Conservation (phyloP, 768 basidiomycete species). For the Rubroboletus pulcherrimus region DNA sequence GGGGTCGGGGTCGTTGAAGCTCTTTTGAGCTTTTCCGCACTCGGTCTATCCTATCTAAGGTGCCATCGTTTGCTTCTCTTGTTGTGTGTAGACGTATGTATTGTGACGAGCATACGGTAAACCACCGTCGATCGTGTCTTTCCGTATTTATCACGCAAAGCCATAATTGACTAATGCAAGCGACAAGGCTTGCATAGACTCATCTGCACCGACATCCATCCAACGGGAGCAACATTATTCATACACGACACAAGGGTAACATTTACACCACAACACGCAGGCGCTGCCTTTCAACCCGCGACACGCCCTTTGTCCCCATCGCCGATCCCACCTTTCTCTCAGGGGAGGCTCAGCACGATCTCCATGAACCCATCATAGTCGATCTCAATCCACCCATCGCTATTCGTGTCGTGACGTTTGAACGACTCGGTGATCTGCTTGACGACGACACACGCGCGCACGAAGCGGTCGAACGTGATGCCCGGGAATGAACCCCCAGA, state of each 20-base stretch:
- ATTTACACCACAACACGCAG: not conserved
- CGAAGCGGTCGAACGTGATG: constrained; percentile 84
- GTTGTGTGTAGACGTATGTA: constrained; percentile 1
- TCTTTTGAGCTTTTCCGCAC: constrained; percentile 7
- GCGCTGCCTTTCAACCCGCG: not conserved
- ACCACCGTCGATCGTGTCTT: not conserved
- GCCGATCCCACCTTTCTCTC: constrained; percentile 7
- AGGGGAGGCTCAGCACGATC: constrained; percentile 45
- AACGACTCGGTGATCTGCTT: constrained; percentile 77
- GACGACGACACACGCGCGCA: constrained; percentile 78
- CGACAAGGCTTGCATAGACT: not conserved
- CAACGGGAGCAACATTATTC: constrained; percentile 2
- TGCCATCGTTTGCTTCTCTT: not conserved
- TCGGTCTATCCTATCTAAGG: not conserved
- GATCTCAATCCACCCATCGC: constrained; percentile 51
- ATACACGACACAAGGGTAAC: constrained; percentile 2
- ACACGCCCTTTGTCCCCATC: not conserved
- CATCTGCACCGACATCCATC: too few species aligned
- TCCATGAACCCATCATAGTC: constrained; percentile 56
- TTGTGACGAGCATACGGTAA: not conserved
- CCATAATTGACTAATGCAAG: not conserved
- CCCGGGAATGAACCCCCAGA: constrained; percentile 42
- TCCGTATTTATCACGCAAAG: not conserved
- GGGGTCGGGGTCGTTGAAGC: constrained; percentile 19
- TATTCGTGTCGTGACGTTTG: constrained; percentile 58